A percentile compares a stretch with the other conserved stretches of the same genome.
Evolutionary conservation across 768 basidiomycete genomes (phyloP).

Genomic region (Suillus variegatus): DNA sequence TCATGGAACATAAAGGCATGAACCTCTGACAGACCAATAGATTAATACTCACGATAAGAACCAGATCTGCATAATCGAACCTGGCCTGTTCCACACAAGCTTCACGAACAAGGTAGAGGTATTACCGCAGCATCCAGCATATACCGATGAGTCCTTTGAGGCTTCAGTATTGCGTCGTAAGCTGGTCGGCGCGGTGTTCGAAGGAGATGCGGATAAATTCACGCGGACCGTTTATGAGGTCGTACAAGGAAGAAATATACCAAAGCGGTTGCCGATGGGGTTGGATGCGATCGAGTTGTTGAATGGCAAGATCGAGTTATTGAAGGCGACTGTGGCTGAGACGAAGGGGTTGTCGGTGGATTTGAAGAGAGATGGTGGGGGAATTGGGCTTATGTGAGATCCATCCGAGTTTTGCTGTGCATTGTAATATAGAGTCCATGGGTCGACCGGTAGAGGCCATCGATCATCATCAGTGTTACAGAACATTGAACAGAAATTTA

Average conservation of each 20-base stretch:
- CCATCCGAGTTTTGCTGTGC: too few relatives aligned
- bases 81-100: not conserved
- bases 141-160: not conserved
- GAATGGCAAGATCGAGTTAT: not conserved
- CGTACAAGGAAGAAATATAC: not conserved
- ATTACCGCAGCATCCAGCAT: not conserved
- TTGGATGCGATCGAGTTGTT: not conserved
- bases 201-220: not conserved
- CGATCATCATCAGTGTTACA: too few relatives aligned
- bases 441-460: too few relatives aligned
- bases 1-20: not conserved
- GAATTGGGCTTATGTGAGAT: too few relatives aligned
- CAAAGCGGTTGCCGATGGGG: not conserved
- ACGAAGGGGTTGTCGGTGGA: not conserved
- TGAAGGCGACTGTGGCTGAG: not conserved
- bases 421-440: too few relatives aligned
- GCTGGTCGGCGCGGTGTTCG: not conserved
- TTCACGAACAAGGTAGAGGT: fast-evolving
- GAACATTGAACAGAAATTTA: too few relatives aligned
- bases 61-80: not conserved
- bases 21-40: not conserved
- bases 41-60: not conserved
- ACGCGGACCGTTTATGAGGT: not conserved
- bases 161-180: not conserved
- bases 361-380: not conserved